Evolutionary conservation across 1,284 basidiomycete species (phyloP).

Genomic region (Cutaneotrichosporon sp.): DNA sequence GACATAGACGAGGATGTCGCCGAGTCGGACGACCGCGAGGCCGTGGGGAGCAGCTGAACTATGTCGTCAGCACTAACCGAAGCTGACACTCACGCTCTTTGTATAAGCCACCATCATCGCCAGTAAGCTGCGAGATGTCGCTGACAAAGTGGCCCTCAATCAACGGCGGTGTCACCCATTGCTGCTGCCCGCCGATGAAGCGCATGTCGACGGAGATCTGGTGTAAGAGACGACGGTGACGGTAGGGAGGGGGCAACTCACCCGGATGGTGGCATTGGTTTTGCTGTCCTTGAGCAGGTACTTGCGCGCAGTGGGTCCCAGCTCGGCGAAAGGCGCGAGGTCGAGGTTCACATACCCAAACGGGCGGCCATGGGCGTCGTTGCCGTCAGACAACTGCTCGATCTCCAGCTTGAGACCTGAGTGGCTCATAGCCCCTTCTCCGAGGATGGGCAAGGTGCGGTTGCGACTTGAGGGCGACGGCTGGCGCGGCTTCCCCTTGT

Average conservation of each 20-base stretch:
- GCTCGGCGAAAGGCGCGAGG: conserved; percentile 52
- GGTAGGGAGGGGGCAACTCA: conserved; percentile 21
- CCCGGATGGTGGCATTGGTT: conserved; percentile 52
- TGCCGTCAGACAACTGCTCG: conserved; percentile 13
- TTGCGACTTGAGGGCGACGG: not conserved
- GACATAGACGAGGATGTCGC: conserved; percentile 12
- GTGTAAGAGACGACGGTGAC: conserved; percentile 9
- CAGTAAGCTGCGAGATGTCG: conserved; percentile 35
- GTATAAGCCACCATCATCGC: conserved; percentile 8
- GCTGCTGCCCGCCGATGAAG: conserved; percentile 44
- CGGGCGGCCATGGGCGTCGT: conserved; percentile 3
- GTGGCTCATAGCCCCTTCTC: conserved; percentile 42
- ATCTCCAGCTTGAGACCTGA: conserved; percentile 43
- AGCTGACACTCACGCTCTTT: conserved; percentile 31
- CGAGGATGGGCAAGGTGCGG: conserved; percentile 34
- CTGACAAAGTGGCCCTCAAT: conserved; percentile 45
- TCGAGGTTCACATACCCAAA: conserved; percentile 52
- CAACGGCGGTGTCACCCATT: conserved; percentile 45
- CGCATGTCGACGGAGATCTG: conserved; percentile 49
- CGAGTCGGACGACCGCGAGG: conserved; percentile 25
- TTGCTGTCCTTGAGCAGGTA: conserved; percentile 49
- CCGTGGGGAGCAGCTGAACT: conserved; percentile 34
- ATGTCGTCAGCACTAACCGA: not conserved
- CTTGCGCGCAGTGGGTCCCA: conserved; percentile 42
- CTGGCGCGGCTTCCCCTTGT: conserved; percentile 5